Base-by-base conservation (phyloP, 352 stramenopile species). In the Labyrinthula sp. region DNA sequence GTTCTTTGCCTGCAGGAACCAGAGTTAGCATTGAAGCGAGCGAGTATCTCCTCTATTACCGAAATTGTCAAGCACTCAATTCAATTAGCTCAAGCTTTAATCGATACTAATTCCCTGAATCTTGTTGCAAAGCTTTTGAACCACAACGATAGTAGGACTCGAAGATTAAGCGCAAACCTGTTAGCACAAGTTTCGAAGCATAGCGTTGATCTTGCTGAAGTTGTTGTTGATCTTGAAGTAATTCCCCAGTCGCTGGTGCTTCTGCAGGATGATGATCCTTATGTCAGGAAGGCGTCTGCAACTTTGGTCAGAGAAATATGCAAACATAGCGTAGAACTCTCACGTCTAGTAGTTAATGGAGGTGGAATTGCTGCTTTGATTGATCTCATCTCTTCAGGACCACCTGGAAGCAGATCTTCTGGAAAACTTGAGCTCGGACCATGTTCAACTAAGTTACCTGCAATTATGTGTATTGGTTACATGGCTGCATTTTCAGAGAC, bases 51-150 rank as follows among this genome's bases (percentile, higher is more conserved):
- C 0, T 77, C 81, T 6, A 65, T 93, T 10, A 73, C 72, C 22
- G 81, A 93, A 50, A 88, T 92, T 31, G 79, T 77, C 28, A 93
- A 93, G 60, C 81, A 93, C 58, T 92, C 79, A 12, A 75, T 79
- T 7, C 40, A 93, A 52, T 67, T 93, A 2, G 81, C 81, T 1
- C 81, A 93, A 48, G 70, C 77, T 6, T 77, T 93, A 1, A 73
- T 90, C 0, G 81, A 93, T 47, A 77, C 77, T 1, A 80, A 79
- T 8, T 79, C 81, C 0, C 77, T 93, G 1, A 66, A 77, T 1
- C 92, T 90, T 62, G 65, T 93, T n/a, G 82, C 79, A 3, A 75
- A 77, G 10, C 54, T 93, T 3, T 86, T 93, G 38, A 69, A 80
- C 58, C 81, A 93, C 55, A 76, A 77, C 12, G 81, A 93, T 55